Evolutionary conservation across 2,329 filamentous ascomycete genomes (phyloP), one percentile per base, ranked within the genome.

Genomic region (Pseudopyricularia javanii): DNA sequence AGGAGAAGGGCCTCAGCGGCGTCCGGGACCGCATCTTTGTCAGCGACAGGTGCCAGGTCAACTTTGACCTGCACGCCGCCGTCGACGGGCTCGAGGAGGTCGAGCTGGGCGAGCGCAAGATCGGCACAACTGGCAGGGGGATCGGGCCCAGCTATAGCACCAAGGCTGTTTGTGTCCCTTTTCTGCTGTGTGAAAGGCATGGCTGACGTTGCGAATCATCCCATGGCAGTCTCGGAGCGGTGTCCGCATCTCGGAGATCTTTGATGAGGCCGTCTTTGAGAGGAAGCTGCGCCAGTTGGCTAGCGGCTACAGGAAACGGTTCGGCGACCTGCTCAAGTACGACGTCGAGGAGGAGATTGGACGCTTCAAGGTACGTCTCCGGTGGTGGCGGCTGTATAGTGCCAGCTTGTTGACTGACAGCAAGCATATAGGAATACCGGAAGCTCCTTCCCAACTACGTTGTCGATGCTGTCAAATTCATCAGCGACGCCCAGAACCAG

Each of bases 331-430:
- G 53, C 58, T 66, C 53, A 64, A 80, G 57, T 79, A 80, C 63
- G 81, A 89, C 56, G 74, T 83, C 7, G 83, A 90, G 59, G 80
- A 82, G 33, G 86, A 90, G 69, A 76, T 90, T 57, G 65, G 64
- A 17, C 70, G 72, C 40, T 87, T 83, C 68, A 74, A 79, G 62
- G 70, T 52, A 34, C 22, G 40, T 35, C 17, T 17, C 20, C 3
- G 15, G n/a, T 15, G 26, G 26, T 30, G 9, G 15, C 17, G 26
- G 12, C 24, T 15, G 3, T 30, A 17, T 3, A 48, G 2, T 17
- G 17, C 20, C 4, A 3, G 22, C 24, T 15, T 32, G 24, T 12
- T 14, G 3, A 14, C 40, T 24, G 24, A 45, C 11, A 45, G 7
- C 24, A 4, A n/a, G 4, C 30, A 12, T 14, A 12, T 12, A 52